Evolutionary conservation across 1,284 basidiomycete species (phyloP).

Genomic region (Athelia psychrophila): DNA sequence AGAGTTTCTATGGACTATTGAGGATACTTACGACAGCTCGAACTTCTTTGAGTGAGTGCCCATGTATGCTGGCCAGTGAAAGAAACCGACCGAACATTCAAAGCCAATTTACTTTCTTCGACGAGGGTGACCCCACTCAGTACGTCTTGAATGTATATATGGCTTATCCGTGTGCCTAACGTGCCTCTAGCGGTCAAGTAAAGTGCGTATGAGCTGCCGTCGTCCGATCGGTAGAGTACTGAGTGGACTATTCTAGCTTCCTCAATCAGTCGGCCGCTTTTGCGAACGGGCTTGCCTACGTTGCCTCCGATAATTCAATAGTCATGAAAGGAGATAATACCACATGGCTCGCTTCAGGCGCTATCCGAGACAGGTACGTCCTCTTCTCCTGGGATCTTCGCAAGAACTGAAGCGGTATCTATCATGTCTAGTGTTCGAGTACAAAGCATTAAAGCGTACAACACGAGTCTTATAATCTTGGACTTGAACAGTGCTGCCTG

Average conservation of each 20-base stretch:
- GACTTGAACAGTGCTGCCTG: slow-evolving; percentile 67
- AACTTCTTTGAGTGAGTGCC: slow-evolving; percentile 28
- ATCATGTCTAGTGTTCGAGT: slow-evolving; percentile 53
- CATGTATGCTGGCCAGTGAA: neutral
- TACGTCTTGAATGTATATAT: slow-evolving; percentile 22
- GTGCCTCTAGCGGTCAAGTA: too few species aligned
- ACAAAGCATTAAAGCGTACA: slow-evolving; percentile 52
- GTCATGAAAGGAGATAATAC: slow-evolving; percentile 75
- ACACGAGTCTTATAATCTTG: slow-evolving; percentile 66
- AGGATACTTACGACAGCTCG: slow-evolving; percentile 13
- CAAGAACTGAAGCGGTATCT: neutral
- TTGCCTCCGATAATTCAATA: slow-evolving; percentile 54
- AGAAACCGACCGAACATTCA: neutral
- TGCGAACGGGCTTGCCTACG: slow-evolving; percentile 42
- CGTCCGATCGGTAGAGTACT: too few species aligned
- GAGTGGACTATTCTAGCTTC: slow-evolving; percentile 37
- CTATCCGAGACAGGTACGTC: slow-evolving; percentile 55
- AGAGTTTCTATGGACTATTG: neutral
- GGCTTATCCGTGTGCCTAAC: too few species aligned
- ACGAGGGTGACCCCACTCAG: slow-evolving; percentile 63
- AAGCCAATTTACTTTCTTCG: slow-evolving; percentile 53
- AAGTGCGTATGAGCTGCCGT: too few species aligned
- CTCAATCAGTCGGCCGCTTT: slow-evolving; percentile 30
- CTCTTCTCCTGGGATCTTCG: neutral
- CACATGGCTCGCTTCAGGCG: slow-evolving; percentile 46